Percentiles rank a stretch among this genome's conserved stretches.
Evolutionary conservation across 345 rosid species (phyloP).

Genomic region (Lumnitzera littorea): DNA sequence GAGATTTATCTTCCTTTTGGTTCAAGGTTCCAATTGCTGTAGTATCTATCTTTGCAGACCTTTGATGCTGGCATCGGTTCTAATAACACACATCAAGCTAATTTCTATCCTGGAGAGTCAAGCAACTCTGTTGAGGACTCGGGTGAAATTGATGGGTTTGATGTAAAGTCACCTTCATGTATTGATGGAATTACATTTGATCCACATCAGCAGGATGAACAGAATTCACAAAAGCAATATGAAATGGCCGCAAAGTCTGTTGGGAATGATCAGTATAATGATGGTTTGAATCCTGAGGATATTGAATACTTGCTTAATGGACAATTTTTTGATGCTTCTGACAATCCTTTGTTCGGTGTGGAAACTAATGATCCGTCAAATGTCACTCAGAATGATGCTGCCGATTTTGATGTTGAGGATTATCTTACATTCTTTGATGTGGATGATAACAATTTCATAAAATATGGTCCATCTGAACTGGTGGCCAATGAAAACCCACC

Average conservation of each 20-base stretch:
- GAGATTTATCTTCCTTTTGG: background rate
- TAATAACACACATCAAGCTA: slow-evolving; percentile 25
- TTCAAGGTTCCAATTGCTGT: background rate
- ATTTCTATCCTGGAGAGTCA: slow-evolving; percentile 43
- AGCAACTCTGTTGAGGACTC: slow-evolving; percentile 29
- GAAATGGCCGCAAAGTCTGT: slow-evolving; percentile 27
- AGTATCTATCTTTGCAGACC: slow-evolving; percentile 23
- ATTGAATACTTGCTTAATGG: slow-evolving; percentile 30
- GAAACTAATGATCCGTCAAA: slow-evolving; percentile 61
- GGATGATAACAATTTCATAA: slow-evolving; percentile 28
- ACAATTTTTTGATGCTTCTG: slow-evolving; percentile 36
- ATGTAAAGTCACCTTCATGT: slow-evolving; percentile 30
- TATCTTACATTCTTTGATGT: slow-evolving; percentile 55
- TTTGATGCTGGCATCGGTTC: slow-evolving; percentile 18
- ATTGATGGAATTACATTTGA: slow-evolving; percentile 19
- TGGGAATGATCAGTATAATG: slow-evolving; percentile 21
- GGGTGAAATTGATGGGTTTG: slow-evolving; percentile 27
- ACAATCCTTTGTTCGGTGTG: slow-evolving; percentile 22
- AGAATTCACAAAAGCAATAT: background rate
- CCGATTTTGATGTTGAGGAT: slow-evolving; percentile 46
- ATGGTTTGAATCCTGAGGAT: slow-evolving; percentile 21
- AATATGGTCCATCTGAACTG: slow-evolving; percentile 45
- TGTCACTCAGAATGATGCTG: slow-evolving; percentile 25
- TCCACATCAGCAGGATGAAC: slow-evolving; percentile 24
- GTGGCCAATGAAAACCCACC: slow-evolving; percentile 22